Base-by-base conservation (phyloP, 1,139 yeast species). In the Lodderomyces metapsilosis region DNA sequence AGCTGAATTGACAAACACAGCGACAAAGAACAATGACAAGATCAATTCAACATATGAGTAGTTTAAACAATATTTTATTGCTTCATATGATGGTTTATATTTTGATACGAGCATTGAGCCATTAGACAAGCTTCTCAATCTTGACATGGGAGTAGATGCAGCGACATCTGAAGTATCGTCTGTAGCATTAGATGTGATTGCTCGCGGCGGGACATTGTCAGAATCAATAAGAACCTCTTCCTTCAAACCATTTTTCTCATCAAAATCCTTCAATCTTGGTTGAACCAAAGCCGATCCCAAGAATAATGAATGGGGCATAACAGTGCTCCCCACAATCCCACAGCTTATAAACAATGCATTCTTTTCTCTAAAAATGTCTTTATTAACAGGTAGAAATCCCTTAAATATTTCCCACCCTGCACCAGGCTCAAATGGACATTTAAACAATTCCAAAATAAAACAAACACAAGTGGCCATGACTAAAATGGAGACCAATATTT, bases 241-340 rank as follows among this genome's bases (percentile, higher is more conserved):
- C 25, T 41, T 42, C 6, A 18, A 30, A 10, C 82, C 81, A 45
- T 78, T 65, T 31, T 66, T 68, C 9, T 73, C 62, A 53, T 82
- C 88, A 51, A 68, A 82, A 38, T 84, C 88, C 55, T 80, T 80
- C 45, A 82, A 64, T 52, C 94, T 69, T 12, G 91, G 81, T 54
- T 84, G 89, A 3, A 84, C 92, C 41, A 85, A 71, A 5, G 88
- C 87, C 0, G 89, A 82, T 1, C 92, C 92, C 43, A 85, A 66
- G 52, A 78, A 84, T 43, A 85, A 68, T 0, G 89, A 82, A 54
- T 84, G 92, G 2, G 94, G 92, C 94, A 85, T 85, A 6, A 84
- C 91, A 0, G 92, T 84, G 37, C 89, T 86, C 25, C 94, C 94
- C 15, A 84, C 77, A 43, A 84, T 84, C 6, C 88, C 92, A 57